phyloP scores from a whole-genome alignment of 2,329 filamentous ascomycete species.

The Alternaria solani region DNA sequence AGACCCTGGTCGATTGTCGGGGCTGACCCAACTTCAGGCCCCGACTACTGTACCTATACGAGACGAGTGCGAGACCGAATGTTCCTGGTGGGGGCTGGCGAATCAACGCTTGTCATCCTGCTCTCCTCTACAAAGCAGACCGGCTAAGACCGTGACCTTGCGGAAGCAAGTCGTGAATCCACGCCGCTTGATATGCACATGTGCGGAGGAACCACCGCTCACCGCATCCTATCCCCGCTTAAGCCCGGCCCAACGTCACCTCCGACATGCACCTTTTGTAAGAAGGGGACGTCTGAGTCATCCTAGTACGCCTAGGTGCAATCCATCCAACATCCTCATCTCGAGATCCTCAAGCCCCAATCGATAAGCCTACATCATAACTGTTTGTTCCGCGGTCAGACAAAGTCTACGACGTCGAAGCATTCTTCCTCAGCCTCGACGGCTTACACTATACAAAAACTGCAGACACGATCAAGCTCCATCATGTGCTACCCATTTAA shows the following conservation, averaged over 20 bases:
- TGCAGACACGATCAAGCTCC: not conserved
- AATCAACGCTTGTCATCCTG: not conserved
- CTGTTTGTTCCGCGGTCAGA: not conserved
- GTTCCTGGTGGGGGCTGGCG: not conserved
- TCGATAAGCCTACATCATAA: not conserved
- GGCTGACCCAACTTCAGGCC: constrained; percentile 6
- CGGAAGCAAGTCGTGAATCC: not conserved
- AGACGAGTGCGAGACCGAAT: not conserved
- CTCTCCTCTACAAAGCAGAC: not conserved
- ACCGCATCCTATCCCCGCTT: not conserved
- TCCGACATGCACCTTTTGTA: not conserved
- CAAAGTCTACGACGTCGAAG: not conserved
- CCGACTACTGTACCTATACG: not conserved
- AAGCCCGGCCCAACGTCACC: constrained; percentile 1
- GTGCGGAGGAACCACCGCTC: not conserved
- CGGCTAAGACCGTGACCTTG: not conserved
- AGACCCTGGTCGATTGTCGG: constrained; percentile 18
- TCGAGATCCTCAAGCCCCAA: not conserved
- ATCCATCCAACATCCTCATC: too few species aligned
- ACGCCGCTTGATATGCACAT: not conserved
- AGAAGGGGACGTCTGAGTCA: not conserved
- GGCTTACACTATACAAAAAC: not conserved
- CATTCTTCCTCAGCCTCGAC: too few species aligned
- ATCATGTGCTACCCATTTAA: not conserved
- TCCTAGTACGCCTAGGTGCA: not conserved